Base-by-base conservation (phyloP, 352 stramenopile species). In the Elongisporangium undulatum region DNA sequence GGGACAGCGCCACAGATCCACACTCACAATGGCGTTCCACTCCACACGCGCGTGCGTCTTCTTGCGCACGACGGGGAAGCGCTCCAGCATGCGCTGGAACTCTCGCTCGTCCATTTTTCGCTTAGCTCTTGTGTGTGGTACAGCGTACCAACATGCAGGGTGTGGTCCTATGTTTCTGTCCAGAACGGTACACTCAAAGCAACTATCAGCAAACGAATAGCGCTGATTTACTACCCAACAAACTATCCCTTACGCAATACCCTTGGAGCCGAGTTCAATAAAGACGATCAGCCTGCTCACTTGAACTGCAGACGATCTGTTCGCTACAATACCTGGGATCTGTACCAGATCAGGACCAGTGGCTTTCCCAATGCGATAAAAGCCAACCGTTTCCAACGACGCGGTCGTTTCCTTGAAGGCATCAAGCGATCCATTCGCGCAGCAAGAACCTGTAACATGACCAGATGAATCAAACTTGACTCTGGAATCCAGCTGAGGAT, bases 61-160 rank as follows among this genome's bases (percentile, higher is more conserved):
- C 67, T 87, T 90, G 59, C 83, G 83, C 71, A 91, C 83, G 34
- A 91, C 74, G 0, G 83, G 83, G 72, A 87, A 92, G 66, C 74
- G 72, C 69, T 85, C 83, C 50, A 92, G 66, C 72, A 83, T 62
- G 38, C 72, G 71, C 65, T 70, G 62, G 72, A 92, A 92, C 72
- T 90, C 81, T 59, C 29, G 26, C 19, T 90, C 81, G 71, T 92
- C 77, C 83, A 92, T 92, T 6, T n/a, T n/a, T 63, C 17, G 20
- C 4, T 45, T 12, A 38, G 26, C 26, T 38, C 26, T 38, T 17
- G 34, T 17, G 29, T 41, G 10, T 45, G 34, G 34, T 45, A 45
- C 34, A 45, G 17, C 13, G 34, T 45, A 45, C 34, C 34, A 45
- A 45, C 4, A 10, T 3, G 23, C 23, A 5, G 12, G 34, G 2